Evolutionary conservation across 768 basidiomycete species (phyloP).

Genomic region (Mycena galericulata): DNA sequence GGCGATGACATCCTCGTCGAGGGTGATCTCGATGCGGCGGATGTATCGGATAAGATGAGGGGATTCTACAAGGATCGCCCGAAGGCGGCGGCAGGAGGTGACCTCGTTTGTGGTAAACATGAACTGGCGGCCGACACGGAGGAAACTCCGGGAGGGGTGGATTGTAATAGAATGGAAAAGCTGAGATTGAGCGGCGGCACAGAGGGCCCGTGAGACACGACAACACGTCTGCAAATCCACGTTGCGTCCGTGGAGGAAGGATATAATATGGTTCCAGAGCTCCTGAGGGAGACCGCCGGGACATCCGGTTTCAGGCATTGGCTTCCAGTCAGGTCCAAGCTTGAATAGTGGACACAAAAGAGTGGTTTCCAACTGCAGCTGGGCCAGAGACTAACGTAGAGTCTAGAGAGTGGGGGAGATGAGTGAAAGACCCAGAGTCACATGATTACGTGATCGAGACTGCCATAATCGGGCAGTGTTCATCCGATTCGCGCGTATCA

Average conservation of each 20-base stretch:
- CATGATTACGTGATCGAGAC: no score
- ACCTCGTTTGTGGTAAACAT: neutral
- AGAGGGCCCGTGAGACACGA: neutral
- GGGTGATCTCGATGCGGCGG: neutral
- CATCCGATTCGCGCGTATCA: no score
- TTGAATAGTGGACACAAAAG: no score
- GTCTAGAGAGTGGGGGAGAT: no score
- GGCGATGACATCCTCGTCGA: neutral
- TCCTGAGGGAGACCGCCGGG: neutral
- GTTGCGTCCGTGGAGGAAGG: neutral
- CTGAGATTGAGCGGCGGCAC: neutral
- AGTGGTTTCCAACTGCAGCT: no score
- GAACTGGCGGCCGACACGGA: neutral
- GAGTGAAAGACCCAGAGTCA: no score
- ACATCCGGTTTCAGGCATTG: neutral
- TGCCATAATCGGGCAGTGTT: no score
- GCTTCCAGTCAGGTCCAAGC: no score
- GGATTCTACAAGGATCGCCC: neutral
- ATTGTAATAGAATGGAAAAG: neutral
- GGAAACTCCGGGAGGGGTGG: neutral
- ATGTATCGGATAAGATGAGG: neutral
- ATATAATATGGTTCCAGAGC: neutral
- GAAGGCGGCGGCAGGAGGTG: neutral
- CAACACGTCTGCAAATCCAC: neutral
- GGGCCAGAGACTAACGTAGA: no score